Evolutionary conservation across 2,329 filamentous ascomycete genomes (phyloP).

Genomic region (Alternaria sp.): DNA sequence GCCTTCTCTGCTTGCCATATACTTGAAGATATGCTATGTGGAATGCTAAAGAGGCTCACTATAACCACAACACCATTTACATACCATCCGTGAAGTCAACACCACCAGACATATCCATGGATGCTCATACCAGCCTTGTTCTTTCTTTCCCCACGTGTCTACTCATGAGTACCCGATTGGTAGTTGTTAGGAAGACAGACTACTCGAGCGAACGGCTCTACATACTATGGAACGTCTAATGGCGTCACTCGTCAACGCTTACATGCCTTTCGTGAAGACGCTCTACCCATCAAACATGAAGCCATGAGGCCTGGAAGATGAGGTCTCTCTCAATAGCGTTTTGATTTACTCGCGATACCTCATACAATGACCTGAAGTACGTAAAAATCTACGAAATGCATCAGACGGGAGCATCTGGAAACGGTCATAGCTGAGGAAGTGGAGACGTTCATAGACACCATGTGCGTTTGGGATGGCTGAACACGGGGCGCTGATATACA

Average conservation of each 20-base stretch:
- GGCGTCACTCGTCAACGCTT: background rate
- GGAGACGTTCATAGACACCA: background rate
- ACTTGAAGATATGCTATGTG: background rate
- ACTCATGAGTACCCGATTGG: background rate
- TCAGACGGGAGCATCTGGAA: background rate
- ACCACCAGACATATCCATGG: background rate
- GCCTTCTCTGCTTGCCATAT: background rate
- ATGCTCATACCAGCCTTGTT: background rate
- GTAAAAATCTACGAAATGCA: background rate
- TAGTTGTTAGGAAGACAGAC: background rate
- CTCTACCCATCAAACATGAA: background rate
- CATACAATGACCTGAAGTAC: background rate
- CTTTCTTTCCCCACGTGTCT: background rate
- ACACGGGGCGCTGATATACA: background rate
- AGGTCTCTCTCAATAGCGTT: background rate
- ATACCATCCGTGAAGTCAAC: background rate
- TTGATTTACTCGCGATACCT: background rate
- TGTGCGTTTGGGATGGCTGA: background rate
- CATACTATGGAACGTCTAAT: background rate
- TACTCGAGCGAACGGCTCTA: background rate
- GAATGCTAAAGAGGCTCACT: background rate
- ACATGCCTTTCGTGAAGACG: background rate
- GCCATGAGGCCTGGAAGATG: background rate
- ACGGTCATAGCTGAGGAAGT: background rate
- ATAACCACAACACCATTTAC: background rate